These are phyloP conservation scores for Luffa acutangula DNA, from an alignment of 306 rosid species.

Conservation along the genomic window DNA sequence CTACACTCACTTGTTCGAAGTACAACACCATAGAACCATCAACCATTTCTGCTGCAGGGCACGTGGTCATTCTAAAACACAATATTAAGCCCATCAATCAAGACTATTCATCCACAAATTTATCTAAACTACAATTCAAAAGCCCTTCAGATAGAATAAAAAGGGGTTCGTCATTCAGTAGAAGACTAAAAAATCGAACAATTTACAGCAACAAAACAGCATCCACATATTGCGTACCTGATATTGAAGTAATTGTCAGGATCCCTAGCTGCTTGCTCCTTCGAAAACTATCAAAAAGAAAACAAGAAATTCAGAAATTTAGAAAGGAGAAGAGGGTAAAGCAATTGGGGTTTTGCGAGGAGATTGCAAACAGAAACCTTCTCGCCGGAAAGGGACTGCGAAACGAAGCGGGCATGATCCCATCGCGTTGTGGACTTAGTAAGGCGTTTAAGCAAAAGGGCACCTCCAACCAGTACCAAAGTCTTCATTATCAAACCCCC, in stretches of 20 bases:
- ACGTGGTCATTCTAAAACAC: constrained; percentile 34
- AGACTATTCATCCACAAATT: neutral
- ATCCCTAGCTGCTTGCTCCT: constrained; percentile 85
- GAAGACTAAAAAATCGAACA: neutral
- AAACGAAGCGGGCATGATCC: constrained; percentile 83
- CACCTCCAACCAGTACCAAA: constrained; percentile 72
- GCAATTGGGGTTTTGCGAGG: neutral
- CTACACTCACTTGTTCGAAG: constrained; percentile 64
- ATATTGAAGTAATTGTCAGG: constrained; percentile 91
- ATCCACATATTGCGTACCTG: constrained; percentile 25
- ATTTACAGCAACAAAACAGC: neutral
- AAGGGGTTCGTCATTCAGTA: neutral
- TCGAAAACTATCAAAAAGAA: constrained; percentile 39
- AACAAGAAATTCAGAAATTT: neutral
- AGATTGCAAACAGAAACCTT: constrained; percentile 24
- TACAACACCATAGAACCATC: constrained; percentile 86
- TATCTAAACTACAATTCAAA: neutral
- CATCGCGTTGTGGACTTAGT: constrained; percentile 97
- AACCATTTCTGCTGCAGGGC: constrained; percentile 95
- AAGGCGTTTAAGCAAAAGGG: constrained; percentile 70
- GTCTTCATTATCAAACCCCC: constrained; percentile 64
- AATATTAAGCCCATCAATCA: neutral
- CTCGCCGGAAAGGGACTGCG: constrained; percentile 79
- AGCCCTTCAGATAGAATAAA: neutral
- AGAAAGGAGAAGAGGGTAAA: neutral